phyloP scores from a whole-genome alignment of 176 grass and related monocot genomes.

The Oryza meridionalis region DNA sequence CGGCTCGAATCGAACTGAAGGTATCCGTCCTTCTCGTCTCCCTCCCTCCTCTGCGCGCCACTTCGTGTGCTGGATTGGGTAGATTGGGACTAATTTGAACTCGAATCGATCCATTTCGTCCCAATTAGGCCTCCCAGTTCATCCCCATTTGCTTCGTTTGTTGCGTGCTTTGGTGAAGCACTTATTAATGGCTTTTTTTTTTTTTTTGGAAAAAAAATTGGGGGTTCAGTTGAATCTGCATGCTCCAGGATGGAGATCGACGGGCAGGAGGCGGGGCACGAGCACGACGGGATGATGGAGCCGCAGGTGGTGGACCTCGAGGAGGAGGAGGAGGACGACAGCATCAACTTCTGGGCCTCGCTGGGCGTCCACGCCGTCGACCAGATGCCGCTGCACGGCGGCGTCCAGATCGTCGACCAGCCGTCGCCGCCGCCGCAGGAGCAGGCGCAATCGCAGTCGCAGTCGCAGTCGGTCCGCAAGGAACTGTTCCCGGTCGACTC shows the following conservation, averaged over 20 bases:
- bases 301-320: constrained; percentile 75
- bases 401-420: constrained; percentile 55
- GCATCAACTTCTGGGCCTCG: constrained; percentile 94
- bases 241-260: constrained; percentile 42
- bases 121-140: too few relatives aligned
- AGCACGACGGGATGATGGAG: constrained; percentile 55
- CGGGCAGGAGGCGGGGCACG: constrained; percentile 25
- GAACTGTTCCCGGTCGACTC: constrained; percentile 73
- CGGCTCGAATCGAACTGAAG: too few relatives aligned
- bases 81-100: too few relatives aligned
- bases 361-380: constrained; percentile 75
- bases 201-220: not conserved
- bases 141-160: too few relatives aligned
- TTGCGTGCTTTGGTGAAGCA: too few relatives aligned
- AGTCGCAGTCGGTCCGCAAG: constrained; percentile 52
- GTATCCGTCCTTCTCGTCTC: too few relatives aligned
- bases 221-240: not conserved
- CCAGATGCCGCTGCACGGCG: constrained; percentile 58
- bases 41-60: too few relatives aligned
- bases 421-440: not conserved
- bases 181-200: too few relatives aligned
- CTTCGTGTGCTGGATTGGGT: too few relatives aligned
- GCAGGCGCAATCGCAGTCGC: constrained; percentile 36
- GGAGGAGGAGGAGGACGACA: constrained; percentile 69
- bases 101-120: too few relatives aligned